phyloP scores from a whole-genome alignment of 345 rosid species.

The Hibiscus mutabilis region DNA sequence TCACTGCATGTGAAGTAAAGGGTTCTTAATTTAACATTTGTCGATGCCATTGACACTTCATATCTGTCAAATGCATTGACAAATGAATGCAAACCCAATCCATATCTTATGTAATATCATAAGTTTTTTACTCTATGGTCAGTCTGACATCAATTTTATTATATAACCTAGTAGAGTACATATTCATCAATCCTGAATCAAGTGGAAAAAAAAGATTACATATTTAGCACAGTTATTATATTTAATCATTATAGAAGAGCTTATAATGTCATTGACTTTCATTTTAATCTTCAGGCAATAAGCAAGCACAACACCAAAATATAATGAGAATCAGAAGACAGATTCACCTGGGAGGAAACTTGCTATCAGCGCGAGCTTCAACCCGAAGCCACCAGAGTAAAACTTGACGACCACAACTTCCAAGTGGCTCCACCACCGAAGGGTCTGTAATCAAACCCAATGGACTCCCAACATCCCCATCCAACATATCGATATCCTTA shows the following conservation, averaged over 20 bases:
- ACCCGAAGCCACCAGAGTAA: constrained; percentile 99
- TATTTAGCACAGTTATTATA: background rate
- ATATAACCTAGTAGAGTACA: constrained; percentile 9
- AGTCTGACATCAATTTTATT: background rate
- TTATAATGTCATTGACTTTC: background rate
- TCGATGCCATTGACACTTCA: background rate
- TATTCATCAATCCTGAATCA: constrained; percentile 1
- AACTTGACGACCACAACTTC: constrained; percentile 89
- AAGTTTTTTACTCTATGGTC: background rate
- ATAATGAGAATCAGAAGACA: constrained; percentile 6
- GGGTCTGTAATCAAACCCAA: constrained; percentile 62
- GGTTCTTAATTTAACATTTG: background rate
- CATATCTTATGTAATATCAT: background rate
- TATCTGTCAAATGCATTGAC: background rate
- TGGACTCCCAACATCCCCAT: constrained; percentile 59
- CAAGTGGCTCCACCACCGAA: constrained; percentile 83
- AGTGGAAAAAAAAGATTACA: background rate
- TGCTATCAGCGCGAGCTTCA: constrained; percentile 98
- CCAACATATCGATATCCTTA: constrained; percentile 49
- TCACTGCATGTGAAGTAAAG: background rate
- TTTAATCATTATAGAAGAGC: background rate
- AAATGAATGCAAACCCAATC: background rate
- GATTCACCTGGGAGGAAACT: constrained; percentile 87
- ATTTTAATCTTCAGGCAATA: background rate
- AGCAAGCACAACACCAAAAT: background rate